Conservation (phyloP, 176 grass and related monocot species). For the Melocanna baccifera region DNA sequence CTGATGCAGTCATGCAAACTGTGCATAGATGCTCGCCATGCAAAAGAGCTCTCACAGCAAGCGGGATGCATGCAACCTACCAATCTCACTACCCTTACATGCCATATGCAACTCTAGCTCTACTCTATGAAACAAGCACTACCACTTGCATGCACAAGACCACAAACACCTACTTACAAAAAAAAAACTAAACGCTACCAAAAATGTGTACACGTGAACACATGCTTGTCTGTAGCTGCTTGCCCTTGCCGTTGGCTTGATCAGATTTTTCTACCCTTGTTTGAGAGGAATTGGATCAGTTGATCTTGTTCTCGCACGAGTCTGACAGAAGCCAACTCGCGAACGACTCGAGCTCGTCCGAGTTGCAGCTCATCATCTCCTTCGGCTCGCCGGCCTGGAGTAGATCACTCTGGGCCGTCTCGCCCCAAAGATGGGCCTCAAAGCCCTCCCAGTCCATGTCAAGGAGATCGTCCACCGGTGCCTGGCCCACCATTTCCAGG, state of each 20-base stretch:
- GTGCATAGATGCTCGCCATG: neutral
- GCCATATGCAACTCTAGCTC: neutral
- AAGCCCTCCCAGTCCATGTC: constrained; percentile 71
- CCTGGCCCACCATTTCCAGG: neutral
- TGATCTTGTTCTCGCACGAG: neutral
- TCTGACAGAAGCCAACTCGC: constrained; percentile 65
- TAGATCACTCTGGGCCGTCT: neutral
- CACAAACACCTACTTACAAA: neutral
- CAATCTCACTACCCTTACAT: neutral
- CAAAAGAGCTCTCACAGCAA: neutral
- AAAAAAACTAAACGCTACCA: constrained; percentile 12
- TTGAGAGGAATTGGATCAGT: neutral
- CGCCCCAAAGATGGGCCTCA: constrained; percentile 47
- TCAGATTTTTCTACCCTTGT: neutral
- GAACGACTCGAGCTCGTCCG: constrained; percentile 51
- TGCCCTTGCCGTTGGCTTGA: neutral
- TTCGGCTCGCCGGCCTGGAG: neutral
- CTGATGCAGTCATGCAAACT: neutral
- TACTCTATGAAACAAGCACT: neutral
- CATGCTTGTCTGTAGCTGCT: neutral
- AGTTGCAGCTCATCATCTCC: neutral
- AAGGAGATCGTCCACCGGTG: constrained; percentile 43
- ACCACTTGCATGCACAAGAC: neutral
- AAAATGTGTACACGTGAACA: constrained; percentile 13
- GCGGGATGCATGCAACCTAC: neutral